Percentiles rank a stretch among this genome's conserved stretches.
phyloP scores from a whole-genome alignment of 495 filamentous ascomycete species.

The Evansstolkia leycettana region DNA sequence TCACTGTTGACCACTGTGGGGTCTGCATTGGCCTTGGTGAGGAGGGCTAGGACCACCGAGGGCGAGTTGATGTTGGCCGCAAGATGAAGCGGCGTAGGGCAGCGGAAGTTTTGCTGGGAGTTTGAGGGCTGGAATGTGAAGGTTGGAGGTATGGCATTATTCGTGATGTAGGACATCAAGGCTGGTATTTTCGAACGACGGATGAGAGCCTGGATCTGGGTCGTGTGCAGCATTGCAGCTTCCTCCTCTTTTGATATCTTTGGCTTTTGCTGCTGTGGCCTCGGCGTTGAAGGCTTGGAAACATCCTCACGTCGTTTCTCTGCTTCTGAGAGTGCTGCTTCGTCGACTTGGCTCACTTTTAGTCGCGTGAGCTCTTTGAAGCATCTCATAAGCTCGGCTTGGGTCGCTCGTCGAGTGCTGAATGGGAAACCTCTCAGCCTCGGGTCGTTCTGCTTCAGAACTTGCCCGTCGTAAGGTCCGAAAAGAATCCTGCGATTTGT shows the following conservation, averaged over 20 bases:
- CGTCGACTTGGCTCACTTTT: slow-evolving; percentile 65
- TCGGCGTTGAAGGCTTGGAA: slow-evolving; percentile 23
- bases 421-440: slow-evolving; percentile 88
- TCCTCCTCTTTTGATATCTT: slow-evolving; percentile 70
- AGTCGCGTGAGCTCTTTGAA: slow-evolving; percentile 87
- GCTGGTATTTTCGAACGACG: slow-evolving; percentile 83
- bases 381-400: slow-evolving; percentile 83
- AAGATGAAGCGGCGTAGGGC: slow-evolving; percentile 76
- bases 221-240: slow-evolving; percentile 63
- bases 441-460: slow-evolving; percentile 67
- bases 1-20: slow-evolving; percentile 54
- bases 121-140: slow-evolving; percentile 66
- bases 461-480: slow-evolving; percentile 79
- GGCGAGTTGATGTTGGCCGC: slow-evolving; percentile 67
- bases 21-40: slow-evolving; percentile 63
- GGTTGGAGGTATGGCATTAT: slow-evolving; percentile 51
- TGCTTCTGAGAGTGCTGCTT: slow-evolving; percentile 40
- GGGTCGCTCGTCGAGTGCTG: slow-evolving; percentile 85
- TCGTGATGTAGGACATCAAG: slow-evolving; percentile 69
- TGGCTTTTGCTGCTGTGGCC: slow-evolving; percentile 40
- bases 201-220: slow-evolving; percentile 76
- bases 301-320: slow-evolving; percentile 21
- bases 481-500: slow-evolving; percentile 79
- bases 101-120: slow-evolving; percentile 61
- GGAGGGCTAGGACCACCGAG: slow-evolving; percentile 60